Evolutionary conservation across 148 eudicot species (phyloP), one percentile per base, ranked within the genome.

Genomic region (Amaranthus palmeri): DNA sequence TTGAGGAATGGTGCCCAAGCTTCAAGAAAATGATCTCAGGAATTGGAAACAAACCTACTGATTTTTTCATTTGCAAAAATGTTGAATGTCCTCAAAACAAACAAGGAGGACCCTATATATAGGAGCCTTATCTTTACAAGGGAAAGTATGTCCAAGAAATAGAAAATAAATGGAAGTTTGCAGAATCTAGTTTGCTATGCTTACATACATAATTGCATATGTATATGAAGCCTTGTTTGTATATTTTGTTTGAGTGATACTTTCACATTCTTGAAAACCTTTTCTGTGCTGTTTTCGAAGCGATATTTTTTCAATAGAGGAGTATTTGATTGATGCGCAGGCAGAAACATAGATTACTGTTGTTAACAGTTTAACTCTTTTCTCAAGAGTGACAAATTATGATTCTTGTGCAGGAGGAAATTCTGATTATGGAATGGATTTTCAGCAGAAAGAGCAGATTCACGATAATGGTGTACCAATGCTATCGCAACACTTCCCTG

Each of bases 381-480:
- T 12, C 63, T 50, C 12, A 18, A 11, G 40, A 45, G 44, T 67
- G 40, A 40, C 17, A 10, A 42, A 48, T 52, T 62, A 46, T 69
- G 63, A 78, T 15, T 74, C 2, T 25, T 48, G 36, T 14, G 70
- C 79, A 93, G 98, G 97, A 79, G 96, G 97, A 45, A 86, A 82
- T 86, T 83, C 87, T 67, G 97, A 91, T 69, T 93, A 80, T 79
- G 83, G 85, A 14, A 86, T 91, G 85, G 98, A 93, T 75, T 67
- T 89, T 70, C 98, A 91, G 78, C 88, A 88, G 75, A 93, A 91
- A 77, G 98, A 93, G 61, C 98, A 88, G 63, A 87, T 85, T 71
- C 98, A 87, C 75, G 98, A 93, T 65, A 85, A 71, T 83, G 78
- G 82, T 25, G 78, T 85, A 75, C 84, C 97, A 45, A 84, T 87